Conservation (phyloP, 2,329 filamentous ascomycete genomes). For the Diaporthe ampelina region DNA sequence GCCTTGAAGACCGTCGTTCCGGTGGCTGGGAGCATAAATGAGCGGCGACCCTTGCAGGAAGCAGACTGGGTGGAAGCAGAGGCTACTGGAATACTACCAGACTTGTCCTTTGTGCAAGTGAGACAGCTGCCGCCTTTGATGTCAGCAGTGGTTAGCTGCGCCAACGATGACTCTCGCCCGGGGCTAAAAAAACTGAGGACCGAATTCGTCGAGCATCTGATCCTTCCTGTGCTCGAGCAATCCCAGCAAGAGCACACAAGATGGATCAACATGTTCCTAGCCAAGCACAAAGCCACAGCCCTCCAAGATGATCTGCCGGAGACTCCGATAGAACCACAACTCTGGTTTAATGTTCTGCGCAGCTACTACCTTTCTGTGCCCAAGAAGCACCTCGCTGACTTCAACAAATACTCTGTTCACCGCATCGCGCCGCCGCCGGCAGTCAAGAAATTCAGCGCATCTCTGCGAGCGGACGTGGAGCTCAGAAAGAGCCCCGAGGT, state of each 20-base stretch:
- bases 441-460: slow-evolving; percentile 13
- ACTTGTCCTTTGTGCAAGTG: not conserved
- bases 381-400: slow-evolving; percentile 4
- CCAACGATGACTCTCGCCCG: not conserved
- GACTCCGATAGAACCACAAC: not conserved
- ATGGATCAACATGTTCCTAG: slow-evolving; percentile 35
- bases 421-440: slow-evolving; percentile 20
- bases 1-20: slow-evolving; percentile 26
- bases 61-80: slow-evolving; percentile 34
- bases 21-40: slow-evolving; percentile 37
- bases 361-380: slow-evolving; percentile 5
- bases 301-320: not conserved
- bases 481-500: slow-evolving; percentile 10
- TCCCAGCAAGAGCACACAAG: slow-evolving; percentile 27
- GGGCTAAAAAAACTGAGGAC: slow-evolving; percentile 20
- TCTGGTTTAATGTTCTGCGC: not conserved
- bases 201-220: slow-evolving; percentile 16
- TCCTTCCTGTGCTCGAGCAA: slow-evolving; percentile 19
- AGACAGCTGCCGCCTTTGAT: slow-evolving; percentile 24
- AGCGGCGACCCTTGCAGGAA: slow-evolving; percentile 7
- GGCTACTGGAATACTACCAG: slow-evolving; percentile 9
- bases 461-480: slow-evolving; percentile 1
- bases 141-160: slow-evolving; percentile 7
- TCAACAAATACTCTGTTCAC: slow-evolving; percentile 13
- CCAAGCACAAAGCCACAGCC: slow-evolving; percentile 18